phyloP scores from a whole-genome alignment of 148 eudicot species.

The Drosera capensis region DNA sequence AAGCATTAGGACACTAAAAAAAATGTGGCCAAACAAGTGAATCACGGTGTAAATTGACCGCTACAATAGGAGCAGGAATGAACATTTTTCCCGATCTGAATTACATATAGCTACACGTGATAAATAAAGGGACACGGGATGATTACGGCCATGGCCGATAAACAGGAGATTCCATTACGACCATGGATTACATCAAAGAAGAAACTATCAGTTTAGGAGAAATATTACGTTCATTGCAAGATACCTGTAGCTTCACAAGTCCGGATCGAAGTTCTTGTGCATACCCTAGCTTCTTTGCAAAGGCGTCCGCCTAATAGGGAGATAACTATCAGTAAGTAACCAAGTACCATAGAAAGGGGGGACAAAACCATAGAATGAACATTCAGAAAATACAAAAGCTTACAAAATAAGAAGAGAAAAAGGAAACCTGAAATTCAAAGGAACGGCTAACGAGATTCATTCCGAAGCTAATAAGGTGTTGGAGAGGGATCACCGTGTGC shows the following conservation, averaged over 20 bases:
- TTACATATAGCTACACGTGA: too few species aligned
- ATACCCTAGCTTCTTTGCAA: slow-evolving; percentile 87
- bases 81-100: too few species aligned
- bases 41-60: too few species aligned
- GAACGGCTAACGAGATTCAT: slow-evolving; percentile 93
- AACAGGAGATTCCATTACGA: too few species aligned
- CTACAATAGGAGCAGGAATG: too few species aligned
- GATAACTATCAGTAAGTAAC: slow-evolving; percentile 5
- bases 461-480: slow-evolving; percentile 79
- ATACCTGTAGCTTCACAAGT: slow-evolving; percentile 89
- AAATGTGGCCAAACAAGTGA: too few species aligned
- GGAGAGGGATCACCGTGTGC: slow-evolving; percentile 97
- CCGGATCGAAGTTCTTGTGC: slow-evolving; percentile 63
- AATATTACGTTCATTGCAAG: too few species aligned
- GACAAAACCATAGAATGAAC: neutral
- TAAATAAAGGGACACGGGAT: too few species aligned
- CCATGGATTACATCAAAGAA: too few species aligned
- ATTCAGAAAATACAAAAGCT: neutral
- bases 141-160: too few species aligned
- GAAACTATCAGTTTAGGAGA: too few species aligned
- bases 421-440: slow-evolving; percentile 98
- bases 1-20: too few species aligned
- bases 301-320: slow-evolving; percentile 85
- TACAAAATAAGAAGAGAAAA: neutral
- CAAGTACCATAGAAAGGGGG: neutral